Evolutionary conservation across 2,329 filamentous ascomycete species (phyloP), one percentile per base, ranked within the genome.

Genomic region (Botryotinia calthae): DNA sequence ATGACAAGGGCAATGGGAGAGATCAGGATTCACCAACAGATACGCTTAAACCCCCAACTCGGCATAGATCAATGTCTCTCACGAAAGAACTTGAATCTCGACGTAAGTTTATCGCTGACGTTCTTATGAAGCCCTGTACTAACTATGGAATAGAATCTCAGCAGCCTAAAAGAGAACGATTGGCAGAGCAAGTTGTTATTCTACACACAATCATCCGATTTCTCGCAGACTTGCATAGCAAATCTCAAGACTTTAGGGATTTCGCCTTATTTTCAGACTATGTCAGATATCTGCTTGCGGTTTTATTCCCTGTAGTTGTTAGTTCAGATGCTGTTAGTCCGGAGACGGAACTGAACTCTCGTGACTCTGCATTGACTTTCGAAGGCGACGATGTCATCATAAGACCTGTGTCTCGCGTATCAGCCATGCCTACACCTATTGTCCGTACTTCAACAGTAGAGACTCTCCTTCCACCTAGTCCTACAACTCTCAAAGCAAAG

Each of bases 221-320:
- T 78, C 83, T 98, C 48, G 86, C 90, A 10, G 90, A 95, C 77
- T 84, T 97, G 18, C 94, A 98, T 76, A 83, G 86, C n/a, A 89
- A 90, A 56, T 98, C 93, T 5, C 81, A 85, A 2, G 87, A 88
- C 40, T 98, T 98, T 81, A 88, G 92, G 72, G 94, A 98, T 62
- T 98, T 97, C 81, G 89, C 93, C 0, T 83, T 91, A 18, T 87
- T 87, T 0, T 97, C 95, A 0, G 91, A 93, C 62, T 98, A 97
- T 82, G 85, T 95, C 1, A 90, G 95, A 74, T 86, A 94, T 64
- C 84, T 99, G 6, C 85, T 98, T 0, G 88, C 89, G 51, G 91
- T 94, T 20, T 84, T 98, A 3, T 99, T 96, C 80, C 95, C 96
- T 2, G 89, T 96, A 28, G 88, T 98, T 67, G 94, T 97, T 40